phyloP scores from a whole-genome alignment of 768 basidiomycete genomes.

The Steccherinum ochraceum region DNA sequence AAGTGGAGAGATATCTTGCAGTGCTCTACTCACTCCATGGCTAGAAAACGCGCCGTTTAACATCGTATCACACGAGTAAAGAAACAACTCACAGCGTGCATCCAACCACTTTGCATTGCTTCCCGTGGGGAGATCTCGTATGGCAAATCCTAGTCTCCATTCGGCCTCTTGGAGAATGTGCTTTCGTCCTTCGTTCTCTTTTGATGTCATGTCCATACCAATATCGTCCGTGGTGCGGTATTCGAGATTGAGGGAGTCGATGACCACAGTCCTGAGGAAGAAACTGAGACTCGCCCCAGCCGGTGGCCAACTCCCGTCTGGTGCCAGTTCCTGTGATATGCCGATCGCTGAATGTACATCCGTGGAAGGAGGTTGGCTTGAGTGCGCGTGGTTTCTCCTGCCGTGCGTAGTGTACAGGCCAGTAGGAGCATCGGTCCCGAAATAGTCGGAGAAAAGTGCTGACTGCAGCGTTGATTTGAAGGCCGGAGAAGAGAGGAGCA shows the following conservation, averaged over 20 bases:
- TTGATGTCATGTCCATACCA: constrained; percentile 1
- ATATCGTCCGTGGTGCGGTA: constrained; percentile 1
- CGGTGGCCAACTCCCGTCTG: constrained; percentile 80
- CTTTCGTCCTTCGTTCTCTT: background rate
- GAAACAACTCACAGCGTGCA: constrained; percentile 60
- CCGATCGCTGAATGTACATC: constrained; percentile 38
- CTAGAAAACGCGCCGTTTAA: constrained; percentile 19
- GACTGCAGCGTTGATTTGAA: constrained; percentile 65
- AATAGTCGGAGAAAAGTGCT: constrained; percentile 73
- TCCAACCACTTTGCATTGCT: constrained; percentile 75
- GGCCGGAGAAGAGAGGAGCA: constrained; percentile 63
- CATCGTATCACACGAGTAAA: background rate
- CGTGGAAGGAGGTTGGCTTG: background rate
- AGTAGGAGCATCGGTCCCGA: constrained; percentile 30
- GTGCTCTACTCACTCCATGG: constrained; percentile 39
- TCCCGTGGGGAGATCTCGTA: constrained; percentile 63
- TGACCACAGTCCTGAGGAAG: constrained; percentile 75
- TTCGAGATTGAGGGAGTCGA: constrained; percentile 59
- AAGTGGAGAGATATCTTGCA: background rate
- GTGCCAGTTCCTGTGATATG: constrained; percentile 63
- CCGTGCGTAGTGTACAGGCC: background rate
- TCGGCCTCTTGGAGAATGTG: constrained; percentile 54
- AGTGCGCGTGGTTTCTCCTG: background rate
- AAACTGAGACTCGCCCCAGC: constrained; percentile 81
- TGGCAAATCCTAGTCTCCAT: constrained; percentile 77